These are phyloP conservation scores for Alternaria dauci DNA, from an alignment of 2,329 filamentous ascomycete genomes.

Conservation along the genomic window DNA sequence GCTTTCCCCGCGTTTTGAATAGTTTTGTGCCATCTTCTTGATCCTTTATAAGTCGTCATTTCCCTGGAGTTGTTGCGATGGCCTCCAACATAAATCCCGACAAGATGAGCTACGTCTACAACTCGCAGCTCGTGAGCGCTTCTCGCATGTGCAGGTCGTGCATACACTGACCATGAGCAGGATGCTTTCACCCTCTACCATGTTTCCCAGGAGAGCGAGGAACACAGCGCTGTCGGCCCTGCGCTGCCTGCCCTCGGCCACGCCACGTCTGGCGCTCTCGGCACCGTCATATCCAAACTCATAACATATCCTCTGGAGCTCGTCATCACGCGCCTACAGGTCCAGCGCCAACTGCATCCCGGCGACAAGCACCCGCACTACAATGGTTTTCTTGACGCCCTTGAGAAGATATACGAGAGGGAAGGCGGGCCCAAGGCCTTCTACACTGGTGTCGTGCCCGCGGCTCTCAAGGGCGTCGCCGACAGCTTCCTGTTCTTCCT, in stretches of 20 bases:
- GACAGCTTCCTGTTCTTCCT: conserved; percentile 90
- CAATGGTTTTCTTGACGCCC: conserved; percentile 71
- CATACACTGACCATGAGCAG: conserved; percentile 26
- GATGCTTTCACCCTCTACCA: conserved; percentile 56
- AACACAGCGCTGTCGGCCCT: conserved; percentile 49
- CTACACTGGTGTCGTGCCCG: conserved; percentile 60
- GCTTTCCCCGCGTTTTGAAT: conserved; percentile 35
- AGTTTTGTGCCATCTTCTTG: conserved; percentile 5
- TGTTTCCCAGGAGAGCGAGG: conserved; percentile 49
- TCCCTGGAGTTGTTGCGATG: conserved; percentile 11
- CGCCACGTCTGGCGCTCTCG: conserved; percentile 79
- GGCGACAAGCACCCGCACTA: conserved; percentile 62
- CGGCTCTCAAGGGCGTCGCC: conserved; percentile 58
- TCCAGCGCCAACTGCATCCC: conserved; percentile 69
- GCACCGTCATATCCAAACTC: conserved; percentile 80
- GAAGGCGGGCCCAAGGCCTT: conserved; percentile 77
- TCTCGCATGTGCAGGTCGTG: background rate
- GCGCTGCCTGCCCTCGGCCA: conserved; percentile 79
- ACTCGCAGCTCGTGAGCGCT: conserved; percentile 54
- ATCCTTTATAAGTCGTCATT: background rate
- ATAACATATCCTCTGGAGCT: conserved; percentile 83
- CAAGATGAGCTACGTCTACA: conserved; percentile 51
- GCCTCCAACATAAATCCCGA: conserved; percentile 15
- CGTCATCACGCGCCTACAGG: conserved; percentile 82
- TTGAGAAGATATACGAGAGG: conserved; percentile 72